These are phyloP conservation scores for Taiozyma sp. DNA, from an alignment of 1,139 yeast genomes.

Conservation along the genomic window DNA sequence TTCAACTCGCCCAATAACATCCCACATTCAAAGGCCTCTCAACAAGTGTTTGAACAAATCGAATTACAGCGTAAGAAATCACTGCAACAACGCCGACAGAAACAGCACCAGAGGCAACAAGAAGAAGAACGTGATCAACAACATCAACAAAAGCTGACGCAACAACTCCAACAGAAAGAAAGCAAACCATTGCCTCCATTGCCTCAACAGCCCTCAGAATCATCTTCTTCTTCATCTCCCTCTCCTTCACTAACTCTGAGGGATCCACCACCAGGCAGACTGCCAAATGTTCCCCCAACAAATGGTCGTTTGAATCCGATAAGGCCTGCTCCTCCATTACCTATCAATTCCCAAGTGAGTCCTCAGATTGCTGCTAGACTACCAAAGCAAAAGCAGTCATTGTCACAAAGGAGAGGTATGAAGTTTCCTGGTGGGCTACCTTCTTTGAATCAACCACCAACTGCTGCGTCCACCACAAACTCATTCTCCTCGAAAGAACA, in stretches of 20 bases:
- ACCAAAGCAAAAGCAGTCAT: constrained; percentile 36
- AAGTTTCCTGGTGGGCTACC: constrained; percentile 24
- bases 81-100: neutral
- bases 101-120: neutral
- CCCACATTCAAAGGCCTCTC: constrained; percentile 4
- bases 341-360: constrained; percentile 17
- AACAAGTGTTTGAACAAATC: constrained; percentile 3
- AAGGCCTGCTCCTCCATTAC: constrained; percentile 19
- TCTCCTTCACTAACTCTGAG: neutral
- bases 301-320: constrained; percentile 10
- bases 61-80: constrained; percentile 9
- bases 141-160: neutral
- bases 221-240: neutral
- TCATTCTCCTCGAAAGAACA: neutral
- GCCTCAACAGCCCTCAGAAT: constrained; percentile 1
- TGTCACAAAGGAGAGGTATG: constrained; percentile 51
- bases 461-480: neutral
- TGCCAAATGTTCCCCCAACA: constrained; percentile 4
- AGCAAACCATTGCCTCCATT: constrained; percentile 4
- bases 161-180: constrained; percentile 2
- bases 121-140: neutral
- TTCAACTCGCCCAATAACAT: neutral
- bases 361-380: constrained; percentile 25
- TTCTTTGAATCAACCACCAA: neutral
- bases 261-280: neutral